These are phyloP conservation scores for Tulasnella sp. DNA, from an alignment of 768 basidiomycete species.

Conservation along the genomic window DNA sequence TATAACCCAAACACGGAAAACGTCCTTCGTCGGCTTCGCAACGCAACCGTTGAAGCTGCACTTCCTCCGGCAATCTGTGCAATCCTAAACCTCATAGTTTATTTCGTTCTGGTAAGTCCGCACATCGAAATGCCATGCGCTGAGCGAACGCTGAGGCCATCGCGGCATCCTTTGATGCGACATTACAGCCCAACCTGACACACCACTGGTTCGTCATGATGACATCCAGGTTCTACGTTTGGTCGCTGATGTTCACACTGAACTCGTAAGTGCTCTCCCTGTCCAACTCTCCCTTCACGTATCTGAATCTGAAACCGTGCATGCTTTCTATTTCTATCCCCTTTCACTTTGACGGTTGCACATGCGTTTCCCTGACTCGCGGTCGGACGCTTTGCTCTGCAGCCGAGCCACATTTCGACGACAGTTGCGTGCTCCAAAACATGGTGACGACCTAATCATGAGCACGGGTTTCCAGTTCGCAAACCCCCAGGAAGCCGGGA, in stretches of 20 bases:
- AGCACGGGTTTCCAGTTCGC: background rate
- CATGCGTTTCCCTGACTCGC: too few relatives aligned
- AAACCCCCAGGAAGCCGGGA: background rate
- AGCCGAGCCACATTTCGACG: background rate
- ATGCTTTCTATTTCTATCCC: background rate
- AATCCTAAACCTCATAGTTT: background rate
- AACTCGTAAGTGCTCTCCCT: constrained; percentile 4
- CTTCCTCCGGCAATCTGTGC: constrained; percentile 19
- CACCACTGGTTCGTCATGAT: background rate
- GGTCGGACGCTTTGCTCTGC: background rate
- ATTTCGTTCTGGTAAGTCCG: background rate
- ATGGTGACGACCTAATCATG: background rate
- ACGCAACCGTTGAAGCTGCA: constrained; percentile 5
- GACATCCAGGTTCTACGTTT: background rate
- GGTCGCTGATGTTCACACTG: constrained; percentile 19
- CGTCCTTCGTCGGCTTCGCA: background rate
- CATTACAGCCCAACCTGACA: background rate
- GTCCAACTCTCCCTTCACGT: background rate
- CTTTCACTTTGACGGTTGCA: background rate
- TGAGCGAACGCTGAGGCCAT: too few relatives aligned
- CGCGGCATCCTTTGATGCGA: background rate
- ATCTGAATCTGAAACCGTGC: background rate
- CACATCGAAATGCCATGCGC: too few relatives aligned
- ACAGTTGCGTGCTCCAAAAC: background rate
- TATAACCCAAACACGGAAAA: background rate